Evolutionary conservation across 1,139 yeast genomes (phyloP), one percentile per base, ranked within the genome.

Genomic region (Yamadazyma atlantica): DNA sequence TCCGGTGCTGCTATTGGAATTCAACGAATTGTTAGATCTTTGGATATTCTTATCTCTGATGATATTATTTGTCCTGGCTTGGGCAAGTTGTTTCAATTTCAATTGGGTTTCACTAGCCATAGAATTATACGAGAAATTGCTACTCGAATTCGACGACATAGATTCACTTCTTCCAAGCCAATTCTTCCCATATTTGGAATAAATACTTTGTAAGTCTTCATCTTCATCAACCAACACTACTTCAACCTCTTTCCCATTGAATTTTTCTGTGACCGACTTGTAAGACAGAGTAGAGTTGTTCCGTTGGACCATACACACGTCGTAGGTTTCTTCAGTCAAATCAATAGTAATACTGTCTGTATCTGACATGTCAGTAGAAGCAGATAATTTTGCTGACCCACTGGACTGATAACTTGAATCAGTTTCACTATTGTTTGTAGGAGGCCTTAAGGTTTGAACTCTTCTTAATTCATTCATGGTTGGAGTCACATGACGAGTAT

Each of bases 141-240:
- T 47, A 15, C 24, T 19, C 3, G 24, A 4, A 16, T 19, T 29
- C n/a, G 46, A 55, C 24, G 49, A 33, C 8, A 30, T 14, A 4
- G 58, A 53, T 3, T 15, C 22, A 14, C 57, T 44, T 40, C 65
- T 49, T 17, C 56, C 52, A 6, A 62, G 40, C 67, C 68, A 55
- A 27, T 58, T 51, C 33, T 55, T 57, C 36, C 66, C 61, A 45
- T 71, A 71, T 42, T 63, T 67, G n/a, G 76, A 71, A 44, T 71
- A 71, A 37, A 71, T 62, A 48, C 76, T 70, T 44, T 57, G 57
- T 25, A 60, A 60, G 16, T 55, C 61, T n/a, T 50, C 48, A 13
- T 54, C 59, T 28, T 66, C 71, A 24, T 67, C 73, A 3, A 68
- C 71, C 48, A 69, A 57, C 4, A 74, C 76, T 2, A 71, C 75